Conservation (phyloP, 1,284 basidiomycete species). For the Volvariella volvacea region DNA sequence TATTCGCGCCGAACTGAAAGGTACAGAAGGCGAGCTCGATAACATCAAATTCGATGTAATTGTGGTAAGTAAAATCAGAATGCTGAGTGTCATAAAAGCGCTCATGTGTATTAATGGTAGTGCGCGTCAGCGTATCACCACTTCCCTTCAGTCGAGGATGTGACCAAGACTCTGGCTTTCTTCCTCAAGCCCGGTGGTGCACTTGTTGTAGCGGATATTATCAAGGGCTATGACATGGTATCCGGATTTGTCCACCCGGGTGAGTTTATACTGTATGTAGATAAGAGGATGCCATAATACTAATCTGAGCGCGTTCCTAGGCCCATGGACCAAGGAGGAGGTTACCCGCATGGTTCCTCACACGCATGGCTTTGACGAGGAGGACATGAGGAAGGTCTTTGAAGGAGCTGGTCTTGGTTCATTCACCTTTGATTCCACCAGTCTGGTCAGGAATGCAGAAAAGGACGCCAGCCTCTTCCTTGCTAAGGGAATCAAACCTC, state of each 20-base stretch:
- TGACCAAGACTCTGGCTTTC: slow-evolving; percentile 41
- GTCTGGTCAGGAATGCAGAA: slow-evolving; percentile 17
- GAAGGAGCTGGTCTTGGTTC: slow-evolving; percentile 38
- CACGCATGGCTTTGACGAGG: slow-evolving; percentile 40
- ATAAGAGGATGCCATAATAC: neutral
- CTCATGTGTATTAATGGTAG: slow-evolving; percentile 23
- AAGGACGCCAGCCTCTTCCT: slow-evolving; percentile 39
- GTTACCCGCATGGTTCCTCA: slow-evolving; percentile 44
- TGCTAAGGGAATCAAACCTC: slow-evolving; percentile 36
- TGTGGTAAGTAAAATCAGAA: slow-evolving; percentile 23
- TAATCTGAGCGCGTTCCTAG: no score
- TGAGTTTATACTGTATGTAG: neutral
- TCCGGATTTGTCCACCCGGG: slow-evolving; percentile 5
- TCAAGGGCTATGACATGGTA: slow-evolving; percentile 10
- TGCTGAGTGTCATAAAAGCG: neutral
- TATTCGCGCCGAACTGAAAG: slow-evolving; percentile 42
- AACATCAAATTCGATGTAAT: slow-evolving; percentile 56
- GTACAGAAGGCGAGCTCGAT: slow-evolving; percentile 38
- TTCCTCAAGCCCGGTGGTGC: slow-evolving; percentile 58
- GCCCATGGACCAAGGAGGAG: slow-evolving; percentile 11
- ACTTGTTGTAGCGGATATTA: slow-evolving; percentile 42
- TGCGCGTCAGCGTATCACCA: slow-evolving; percentile 69
- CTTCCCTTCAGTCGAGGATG: slow-evolving; percentile 40
- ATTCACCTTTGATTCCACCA: slow-evolving; percentile 30
- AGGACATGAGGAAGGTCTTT: slow-evolving; percentile 38